Evolutionary conservation across 2,329 filamentous ascomycete genomes (phyloP).

Genomic region (Nectriaceae sp.): DNA sequence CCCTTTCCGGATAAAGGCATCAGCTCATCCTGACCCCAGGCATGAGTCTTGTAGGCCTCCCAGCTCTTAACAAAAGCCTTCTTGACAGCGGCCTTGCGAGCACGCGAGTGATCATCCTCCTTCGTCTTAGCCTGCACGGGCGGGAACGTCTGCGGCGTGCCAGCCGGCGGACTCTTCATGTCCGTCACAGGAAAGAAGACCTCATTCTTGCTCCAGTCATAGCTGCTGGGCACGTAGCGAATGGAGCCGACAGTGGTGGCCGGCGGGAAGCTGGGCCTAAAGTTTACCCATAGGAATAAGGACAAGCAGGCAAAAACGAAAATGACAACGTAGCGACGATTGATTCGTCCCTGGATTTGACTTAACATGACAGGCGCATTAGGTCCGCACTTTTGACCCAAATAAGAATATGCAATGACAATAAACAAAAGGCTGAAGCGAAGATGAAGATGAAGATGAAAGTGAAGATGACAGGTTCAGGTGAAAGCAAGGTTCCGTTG

Average conservation of each 20-base stretch:
- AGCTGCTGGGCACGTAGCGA: constrained; percentile 38
- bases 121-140: constrained; percentile 47
- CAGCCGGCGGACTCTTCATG: constrained; percentile 37
- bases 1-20: constrained; percentile 49
- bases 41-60: constrained; percentile 54
- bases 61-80: constrained; percentile 47
- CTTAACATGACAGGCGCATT: constrained; percentile 27
- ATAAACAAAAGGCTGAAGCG: too few relatives aligned
- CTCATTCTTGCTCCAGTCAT: constrained; percentile 39
- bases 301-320: constrained; percentile 29
- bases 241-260: constrained; percentile 23
- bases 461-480: background rate
- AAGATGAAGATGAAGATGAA: too few relatives aligned
- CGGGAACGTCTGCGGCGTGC: constrained; percentile 34
- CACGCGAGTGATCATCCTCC: constrained; percentile 37
- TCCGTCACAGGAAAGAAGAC: constrained; percentile 35
- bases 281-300: constrained; percentile 30
- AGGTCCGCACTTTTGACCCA: constrained; percentile 1
- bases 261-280: constrained; percentile 20
- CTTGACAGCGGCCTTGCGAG: constrained; percentile 40
- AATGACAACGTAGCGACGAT: constrained; percentile 36
- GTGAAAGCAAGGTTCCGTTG: background rate
- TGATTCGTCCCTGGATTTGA: constrained; percentile 32
- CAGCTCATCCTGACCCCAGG: constrained; percentile 60
- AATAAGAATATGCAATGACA: too few relatives aligned